Base-by-base conservation (phyloP, 768 basidiomycete genomes). In the Nidularia sp. region DNA sequence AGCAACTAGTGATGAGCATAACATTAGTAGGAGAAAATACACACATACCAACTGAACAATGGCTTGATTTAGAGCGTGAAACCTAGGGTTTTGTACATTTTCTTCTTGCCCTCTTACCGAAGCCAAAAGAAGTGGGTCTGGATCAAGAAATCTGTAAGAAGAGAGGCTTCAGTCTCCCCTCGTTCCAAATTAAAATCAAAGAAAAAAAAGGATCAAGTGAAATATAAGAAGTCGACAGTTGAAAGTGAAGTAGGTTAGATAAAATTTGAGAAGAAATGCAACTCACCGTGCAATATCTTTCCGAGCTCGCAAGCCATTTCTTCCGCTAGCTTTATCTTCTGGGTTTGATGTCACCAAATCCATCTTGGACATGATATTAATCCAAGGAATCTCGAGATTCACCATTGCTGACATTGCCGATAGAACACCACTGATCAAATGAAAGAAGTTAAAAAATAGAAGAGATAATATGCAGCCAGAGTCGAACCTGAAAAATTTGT, bases 361-460 rank as follows among this genome's bases (percentile, higher is more conserved):
- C 97, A 99, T 98, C 70, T 99, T 99, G 43, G 93, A 96, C 90
- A 99, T 93, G 66, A 98, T 72, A 61, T 98, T 98, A 55, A 99
- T 86, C 88, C 93, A 95, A 0, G 95, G 94, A 34, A 97, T 85
- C 63, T 98, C 97, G 39, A 99, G 80, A 60, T 93, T 94, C 34
- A 98, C 90, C 97, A 99, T 99, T 31, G 96, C 94, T 35, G 92
- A 94, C 97, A 99, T 98, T 31, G 97, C 97, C 42, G 90, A 91
- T 52, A 99, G 77, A 6, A 98, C 96, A 15, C 97, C 97, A 53
- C 93, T 93, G 58, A 58, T 45, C 34, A 49, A 52, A 55, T 45
- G 55, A 36, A 34, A 13, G 25, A 5, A n/a, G 41, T 35, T 45
- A 25, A 43, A 15, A 25, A 48, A 10, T 32, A 49, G 52, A 43